Evolutionary conservation across 805 yeast species (phyloP), one percentile per base, ranked within the genome.

Genomic region (Suhomyces prunicola): DNA sequence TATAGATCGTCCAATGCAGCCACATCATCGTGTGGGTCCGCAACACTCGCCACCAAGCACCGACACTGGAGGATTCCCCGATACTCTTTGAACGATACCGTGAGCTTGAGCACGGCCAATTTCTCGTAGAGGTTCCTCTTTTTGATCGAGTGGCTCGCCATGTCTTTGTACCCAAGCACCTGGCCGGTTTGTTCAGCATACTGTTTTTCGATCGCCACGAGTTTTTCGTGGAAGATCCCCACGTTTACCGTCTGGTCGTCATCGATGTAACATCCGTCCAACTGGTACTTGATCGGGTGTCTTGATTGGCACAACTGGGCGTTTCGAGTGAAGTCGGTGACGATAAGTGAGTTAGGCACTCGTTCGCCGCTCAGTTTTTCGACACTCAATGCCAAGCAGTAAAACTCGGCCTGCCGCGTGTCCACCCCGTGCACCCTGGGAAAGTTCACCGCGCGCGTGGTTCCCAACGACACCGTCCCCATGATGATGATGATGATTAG

Each of bases 51-150:
- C 4, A 6, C 8, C 22, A 13, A 22, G n/a, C 50, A 48, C 53
- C 55, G 45, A 49, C 61, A 23, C 45, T 60, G 64, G 10, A 57
- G 44, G 6, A 46, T 50, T 6, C 57, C 53, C 6, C 50, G 24
- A 44, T 55, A 61, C 22, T 47, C 41, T 26, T 57, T 60, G 29
- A 57, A 51, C 1, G 47, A 13, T 2, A 57, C 51, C 2, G 36
- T 46, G 6, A 53, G 51, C 23, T 51, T 52, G 10, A 54, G 17
- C 27, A 44, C 19, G 26, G 35, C 47, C 53, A 47, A 49, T 8
- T 41, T 47, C 15, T 41, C 49, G 6, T 39, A 39, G 24, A 39
- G 13, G 23, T 39, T 39, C 17, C 42, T 7, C 40, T n/a, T 47
- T 42, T 7, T n/a, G 24, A 4, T 39, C 13, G n/a, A 9, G 12